phyloP scores from a whole-genome alignment of 177 flowering plant genomes.

The Vitis hybrid region DNA sequence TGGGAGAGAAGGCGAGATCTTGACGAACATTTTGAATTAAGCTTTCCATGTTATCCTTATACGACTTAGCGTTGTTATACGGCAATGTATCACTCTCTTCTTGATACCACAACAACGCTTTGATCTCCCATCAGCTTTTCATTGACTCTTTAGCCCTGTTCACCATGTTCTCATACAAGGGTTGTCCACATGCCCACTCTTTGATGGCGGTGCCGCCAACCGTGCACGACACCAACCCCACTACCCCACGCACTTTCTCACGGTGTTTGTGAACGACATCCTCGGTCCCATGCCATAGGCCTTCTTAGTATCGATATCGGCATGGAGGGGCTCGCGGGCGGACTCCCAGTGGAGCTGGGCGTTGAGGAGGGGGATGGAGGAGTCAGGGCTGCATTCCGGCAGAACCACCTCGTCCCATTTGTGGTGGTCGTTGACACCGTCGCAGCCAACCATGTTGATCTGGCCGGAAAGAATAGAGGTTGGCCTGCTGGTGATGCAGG shows the following conservation, averaged over 20 bases:
- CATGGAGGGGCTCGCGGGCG: slow-evolving; percentile 87
- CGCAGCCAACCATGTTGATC: no score
- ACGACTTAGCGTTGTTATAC: slow-evolving; percentile 48
- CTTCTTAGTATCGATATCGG: slow-evolving; percentile 76
- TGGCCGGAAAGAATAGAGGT: rapidly evolving
- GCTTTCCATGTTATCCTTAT: slow-evolving; percentile 62
- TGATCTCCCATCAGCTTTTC: slow-evolving; percentile 47
- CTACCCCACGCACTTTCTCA: slow-evolving; percentile 20
- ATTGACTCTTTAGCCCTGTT: slow-evolving; percentile 55
- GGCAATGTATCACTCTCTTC: slow-evolving; percentile 85
- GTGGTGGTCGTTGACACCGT: slow-evolving; percentile 23
- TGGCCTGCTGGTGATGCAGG: no score
- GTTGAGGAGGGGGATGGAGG: slow-evolving; percentile 64
- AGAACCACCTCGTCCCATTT: slow-evolving; percentile 78
- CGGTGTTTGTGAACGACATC: slow-evolving; percentile 69
- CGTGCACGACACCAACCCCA: slow-evolving; percentile 92
- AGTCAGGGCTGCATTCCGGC: slow-evolving; percentile 54
- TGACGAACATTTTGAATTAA: slow-evolving; percentile 52
- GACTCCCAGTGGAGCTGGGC: slow-evolving; percentile 62
- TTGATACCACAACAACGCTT: slow-evolving; percentile 81
- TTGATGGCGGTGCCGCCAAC: slow-evolving; percentile 89
- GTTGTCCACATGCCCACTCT: slow-evolving; percentile 80
- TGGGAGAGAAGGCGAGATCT: slow-evolving; percentile 75
- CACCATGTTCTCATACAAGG: slow-evolving; percentile 74
- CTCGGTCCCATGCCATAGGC: slow-evolving; percentile 92